Conservation (phyloP, 345 rosid species). For the Eucalyptus globulus region DNA sequence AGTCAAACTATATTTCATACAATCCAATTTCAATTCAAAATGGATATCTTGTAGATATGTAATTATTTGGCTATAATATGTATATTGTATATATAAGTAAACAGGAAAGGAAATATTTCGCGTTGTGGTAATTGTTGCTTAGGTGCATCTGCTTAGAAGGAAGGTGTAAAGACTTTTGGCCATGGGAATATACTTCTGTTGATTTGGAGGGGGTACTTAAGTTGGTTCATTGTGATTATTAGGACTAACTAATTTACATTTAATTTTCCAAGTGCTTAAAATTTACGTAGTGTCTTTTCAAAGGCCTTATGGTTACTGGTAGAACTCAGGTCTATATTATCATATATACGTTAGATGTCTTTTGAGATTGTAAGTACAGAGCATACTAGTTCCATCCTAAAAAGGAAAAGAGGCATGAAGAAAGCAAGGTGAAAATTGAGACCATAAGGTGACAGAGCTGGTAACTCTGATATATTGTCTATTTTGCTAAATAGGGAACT, state of each 20-base stretch:
- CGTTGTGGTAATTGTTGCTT: not conserved
- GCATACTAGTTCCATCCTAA: not conserved
- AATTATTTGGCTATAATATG: not conserved
- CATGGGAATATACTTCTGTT: not conserved
- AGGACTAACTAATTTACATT: not conserved
- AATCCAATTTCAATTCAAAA: not conserved
- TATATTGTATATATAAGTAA: not conserved
- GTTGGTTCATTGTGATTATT: not conserved
- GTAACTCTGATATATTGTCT: not conserved
- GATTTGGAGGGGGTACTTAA: not conserved
- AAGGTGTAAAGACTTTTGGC: not conserved
- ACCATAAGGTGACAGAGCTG: not conserved
- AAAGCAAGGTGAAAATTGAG: not conserved
- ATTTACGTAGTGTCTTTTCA: not conserved
- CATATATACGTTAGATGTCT: not conserved
- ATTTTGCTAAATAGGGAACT: not conserved
- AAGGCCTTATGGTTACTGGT: not conserved
- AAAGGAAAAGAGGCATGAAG: not conserved
- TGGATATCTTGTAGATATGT: not conserved
- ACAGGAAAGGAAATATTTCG: not conserved
- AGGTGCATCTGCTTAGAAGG: not conserved
- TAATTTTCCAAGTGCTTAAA: not conserved
- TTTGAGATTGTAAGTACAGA: not conserved
- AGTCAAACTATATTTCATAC: not conserved
- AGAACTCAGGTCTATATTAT: not conserved